These are phyloP conservation scores for Whalleya microplaca DNA, from an alignment of 2,329 filamentous ascomycete genomes.

Conservation along the genomic window DNA sequence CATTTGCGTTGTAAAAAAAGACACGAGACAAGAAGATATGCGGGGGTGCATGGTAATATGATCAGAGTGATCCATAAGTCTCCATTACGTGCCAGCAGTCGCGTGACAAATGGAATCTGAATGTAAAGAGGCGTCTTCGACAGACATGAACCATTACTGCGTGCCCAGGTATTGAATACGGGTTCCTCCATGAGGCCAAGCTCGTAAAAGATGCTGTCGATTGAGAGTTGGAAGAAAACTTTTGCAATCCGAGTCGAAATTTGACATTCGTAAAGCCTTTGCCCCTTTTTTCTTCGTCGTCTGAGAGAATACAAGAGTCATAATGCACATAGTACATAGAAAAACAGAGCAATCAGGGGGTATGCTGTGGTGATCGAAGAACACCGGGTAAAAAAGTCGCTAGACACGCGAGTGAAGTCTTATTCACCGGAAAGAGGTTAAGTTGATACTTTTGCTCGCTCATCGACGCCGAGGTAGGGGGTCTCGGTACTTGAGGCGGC, in stretches of 20 bases:
- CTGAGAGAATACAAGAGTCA: conserved; percentile 24
- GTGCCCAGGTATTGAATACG: conserved; percentile 21
- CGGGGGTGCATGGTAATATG: conserved; percentile 15
- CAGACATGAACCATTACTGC: conserved; percentile 6
- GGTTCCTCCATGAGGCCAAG: not conserved
- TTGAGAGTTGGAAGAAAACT: conserved; percentile 12
- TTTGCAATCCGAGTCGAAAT: conserved; percentile 27
- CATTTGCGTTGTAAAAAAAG: conserved; percentile 23
- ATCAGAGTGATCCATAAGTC: conserved; percentile 13
- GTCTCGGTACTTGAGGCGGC: conserved; percentile 61
- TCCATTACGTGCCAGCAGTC: conserved; percentile 27
- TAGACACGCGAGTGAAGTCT: conserved; percentile 27
- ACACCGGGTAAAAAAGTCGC: conserved; percentile 26
- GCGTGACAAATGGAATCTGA: conserved; percentile 20
- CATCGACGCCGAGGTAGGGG: conserved; percentile 42
- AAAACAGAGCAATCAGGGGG: conserved; percentile 27
- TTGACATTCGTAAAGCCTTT: conserved; percentile 27
- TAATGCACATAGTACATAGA: conserved; percentile 26
- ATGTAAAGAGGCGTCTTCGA: not conserved
- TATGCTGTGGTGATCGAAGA: conserved; percentile 33
- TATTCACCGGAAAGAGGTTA: conserved; percentile 17
- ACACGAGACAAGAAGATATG: conserved; percentile 25
- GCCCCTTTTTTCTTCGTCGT: conserved; percentile 24
- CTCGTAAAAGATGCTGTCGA: not conserved
- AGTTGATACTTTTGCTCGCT: conserved; percentile 26